phyloP scores from a whole-genome alignment of 208 protist species.

The Trypanosoma cruzi region DNA sequence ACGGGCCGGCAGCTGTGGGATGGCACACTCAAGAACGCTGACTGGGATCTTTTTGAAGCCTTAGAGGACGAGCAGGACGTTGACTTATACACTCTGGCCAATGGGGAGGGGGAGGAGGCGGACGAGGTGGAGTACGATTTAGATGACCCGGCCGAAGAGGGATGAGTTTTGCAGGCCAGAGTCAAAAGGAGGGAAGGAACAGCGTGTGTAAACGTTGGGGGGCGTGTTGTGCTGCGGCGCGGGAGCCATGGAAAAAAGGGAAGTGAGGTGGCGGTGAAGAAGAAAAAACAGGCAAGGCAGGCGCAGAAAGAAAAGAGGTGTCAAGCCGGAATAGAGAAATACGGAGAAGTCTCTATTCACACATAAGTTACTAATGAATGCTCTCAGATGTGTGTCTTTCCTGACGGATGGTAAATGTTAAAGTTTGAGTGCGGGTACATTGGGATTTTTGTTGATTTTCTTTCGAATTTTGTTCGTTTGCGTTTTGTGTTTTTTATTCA shows the following conservation, averaged over 20 bases:
- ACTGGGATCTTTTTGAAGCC: slow-evolving; percentile 81
- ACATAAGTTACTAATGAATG: not conserved
- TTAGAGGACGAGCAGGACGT: slow-evolving; percentile 74
- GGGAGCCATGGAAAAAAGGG: too few species aligned
- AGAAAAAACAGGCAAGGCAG: not conserved
- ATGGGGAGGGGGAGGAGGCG: slow-evolving; percentile 54
- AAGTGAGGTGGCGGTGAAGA: too few species aligned
- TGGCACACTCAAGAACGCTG: slow-evolving; percentile 61
- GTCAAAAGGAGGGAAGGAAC: too few species aligned
- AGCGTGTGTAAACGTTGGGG: too few species aligned
- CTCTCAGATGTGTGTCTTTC: not conserved
- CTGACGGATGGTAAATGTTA: not conserved
- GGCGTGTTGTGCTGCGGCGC: too few species aligned
- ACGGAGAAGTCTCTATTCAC: not conserved
- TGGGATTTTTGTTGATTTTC: not conserved
- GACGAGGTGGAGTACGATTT: slow-evolving; percentile 79
- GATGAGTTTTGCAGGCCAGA: not conserved
- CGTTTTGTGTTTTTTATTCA: not conserved
- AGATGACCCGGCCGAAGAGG: slow-evolving; percentile 38
- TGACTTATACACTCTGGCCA: slow-evolving; percentile 48
- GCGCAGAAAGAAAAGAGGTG: not conserved
- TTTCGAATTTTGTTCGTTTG: not conserved
- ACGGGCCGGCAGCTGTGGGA: slow-evolving; percentile 90
- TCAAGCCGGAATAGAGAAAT: not conserved
- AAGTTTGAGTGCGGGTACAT: not conserved